Base-by-base conservation (phyloP, 352 stramenopile species). In the Pythium folliculosum region DNA sequence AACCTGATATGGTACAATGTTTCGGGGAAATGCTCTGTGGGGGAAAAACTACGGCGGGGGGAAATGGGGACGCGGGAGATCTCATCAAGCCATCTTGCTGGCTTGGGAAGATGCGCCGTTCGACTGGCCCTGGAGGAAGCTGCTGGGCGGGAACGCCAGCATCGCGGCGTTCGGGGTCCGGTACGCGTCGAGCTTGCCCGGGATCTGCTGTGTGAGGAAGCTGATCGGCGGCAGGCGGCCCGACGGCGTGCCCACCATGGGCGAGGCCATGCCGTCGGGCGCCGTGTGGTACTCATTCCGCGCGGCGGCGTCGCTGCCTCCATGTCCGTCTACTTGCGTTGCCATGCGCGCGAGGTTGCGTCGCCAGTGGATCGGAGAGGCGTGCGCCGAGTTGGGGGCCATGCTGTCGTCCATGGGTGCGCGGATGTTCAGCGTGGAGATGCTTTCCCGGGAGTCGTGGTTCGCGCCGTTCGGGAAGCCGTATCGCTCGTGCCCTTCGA, bases 221-320 rank as follows among this genome's bases (percentile, higher is more conserved):
- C 84, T 89, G 72, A 93, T 93, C 23, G 84, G 84, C 23, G 84
- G 84, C 47, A 93, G 72, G 19, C 81, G 77, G 16, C 74, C 71
- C 10, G 69, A 81, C 12, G 71, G 73, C 19, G 69, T 78, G 37
- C 75, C 63, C 35, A 74, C 61, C 8, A 50, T 12, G 8, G 67
- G 55, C 3, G 37, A 43, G 37, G 45, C 35, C 47, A 44, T 69
- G 27, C 44, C 54, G 22, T 68, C 47, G 10, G 48, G 56, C 27
- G 65, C 66, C 63, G 58, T 65, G 0, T 55, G 64, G 43, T 52
- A 59, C 5, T 69, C 63, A 44, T 6, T 58, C 21, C 62, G 62
- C 10, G 49, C 21, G 25, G 10, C 23, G 37, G 2, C 32, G 27
- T 63, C 43, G 19, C 40, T 52, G 13, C 19, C 23, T 6, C 35